These are phyloP conservation scores for Talinum fruticosum DNA, from an alignment of 148 eudicot genomes.

Conservation along the genomic window DNA sequence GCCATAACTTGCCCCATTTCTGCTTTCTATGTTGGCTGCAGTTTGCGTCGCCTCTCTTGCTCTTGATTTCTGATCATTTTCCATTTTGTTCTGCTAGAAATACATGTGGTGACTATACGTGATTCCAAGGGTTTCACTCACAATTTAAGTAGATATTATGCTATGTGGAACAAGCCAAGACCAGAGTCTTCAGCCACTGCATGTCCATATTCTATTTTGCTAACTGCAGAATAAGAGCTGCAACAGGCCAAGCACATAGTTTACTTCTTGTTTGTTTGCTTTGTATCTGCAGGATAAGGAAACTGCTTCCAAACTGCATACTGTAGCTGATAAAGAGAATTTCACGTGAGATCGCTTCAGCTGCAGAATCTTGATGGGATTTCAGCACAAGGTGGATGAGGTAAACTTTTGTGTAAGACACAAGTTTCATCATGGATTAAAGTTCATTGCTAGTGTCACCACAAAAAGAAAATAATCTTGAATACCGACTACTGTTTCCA, in stretches of 20 bases:
- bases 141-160: slow-evolving; percentile 73
- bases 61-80: background rate
- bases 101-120: slow-evolving; percentile 63
- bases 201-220: slow-evolving; percentile 27
- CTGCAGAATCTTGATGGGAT: slow-evolving; percentile 98
- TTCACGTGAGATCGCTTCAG: slow-evolving; percentile 78
- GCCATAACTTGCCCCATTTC: slow-evolving; percentile 1
- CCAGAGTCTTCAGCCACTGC: slow-evolving; percentile 85
- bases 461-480: no score
- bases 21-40: background rate
- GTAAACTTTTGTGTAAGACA: slow-evolving; percentile 27
- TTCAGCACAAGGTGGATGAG: slow-evolving; percentile 98
- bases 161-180: slow-evolving; percentile 90
- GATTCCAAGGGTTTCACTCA: slow-evolving; percentile 54
- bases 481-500: background rate
- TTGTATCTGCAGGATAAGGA: slow-evolving; percentile 56
- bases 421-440: background rate
- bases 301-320: slow-evolving; percentile 53
- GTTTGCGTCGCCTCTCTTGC: background rate
- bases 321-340: slow-evolving; percentile 44
- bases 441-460: background rate
- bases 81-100: slow-evolving; percentile 36
- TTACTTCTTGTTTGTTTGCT: background rate
- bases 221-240: background rate
- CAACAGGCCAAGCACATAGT: background rate